Conservation (phyloP, 768 basidiomycete species). For the Boletus reticuloceps region DNA sequence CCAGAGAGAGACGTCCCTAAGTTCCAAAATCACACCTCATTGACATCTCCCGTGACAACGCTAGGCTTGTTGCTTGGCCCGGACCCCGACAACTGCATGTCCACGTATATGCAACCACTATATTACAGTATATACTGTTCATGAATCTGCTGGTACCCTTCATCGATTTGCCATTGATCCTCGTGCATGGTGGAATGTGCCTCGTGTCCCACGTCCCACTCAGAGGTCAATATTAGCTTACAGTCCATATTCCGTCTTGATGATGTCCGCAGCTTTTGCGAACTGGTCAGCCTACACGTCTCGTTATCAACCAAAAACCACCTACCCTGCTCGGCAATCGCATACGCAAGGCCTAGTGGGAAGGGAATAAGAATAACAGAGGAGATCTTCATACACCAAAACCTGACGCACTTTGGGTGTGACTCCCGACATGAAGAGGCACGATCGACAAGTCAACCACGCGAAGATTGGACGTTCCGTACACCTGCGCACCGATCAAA, state of each 20-base stretch:
- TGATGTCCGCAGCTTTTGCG: neutral
- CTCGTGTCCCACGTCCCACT: no score
- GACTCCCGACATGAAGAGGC: neutral
- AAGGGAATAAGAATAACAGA: neutral
- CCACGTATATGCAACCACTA: no score
- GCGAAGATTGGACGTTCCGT: neutral
- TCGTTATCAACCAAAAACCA: neutral
- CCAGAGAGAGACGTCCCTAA: no score
- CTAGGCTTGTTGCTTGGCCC: no score
- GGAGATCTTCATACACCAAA: neutral
- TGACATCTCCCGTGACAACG: no score
- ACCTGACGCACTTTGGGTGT: neutral
- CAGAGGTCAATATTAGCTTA: neutral
- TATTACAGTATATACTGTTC: no score
- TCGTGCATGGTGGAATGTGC: no score
- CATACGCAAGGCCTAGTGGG: neutral
- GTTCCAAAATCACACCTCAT: no score
- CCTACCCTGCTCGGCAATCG: neutral
- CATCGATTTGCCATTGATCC: no score
- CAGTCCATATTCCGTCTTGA: neutral
- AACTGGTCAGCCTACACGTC: neutral
- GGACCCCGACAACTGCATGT: no score
- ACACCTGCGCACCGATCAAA: neutral
- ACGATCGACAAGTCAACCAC: neutral
- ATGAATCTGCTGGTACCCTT: no score